Evolutionary conservation across 1,284 basidiomycete genomes (phyloP), one percentile per base, ranked within the genome.

Genomic region (Wolfiporia cocos): DNA sequence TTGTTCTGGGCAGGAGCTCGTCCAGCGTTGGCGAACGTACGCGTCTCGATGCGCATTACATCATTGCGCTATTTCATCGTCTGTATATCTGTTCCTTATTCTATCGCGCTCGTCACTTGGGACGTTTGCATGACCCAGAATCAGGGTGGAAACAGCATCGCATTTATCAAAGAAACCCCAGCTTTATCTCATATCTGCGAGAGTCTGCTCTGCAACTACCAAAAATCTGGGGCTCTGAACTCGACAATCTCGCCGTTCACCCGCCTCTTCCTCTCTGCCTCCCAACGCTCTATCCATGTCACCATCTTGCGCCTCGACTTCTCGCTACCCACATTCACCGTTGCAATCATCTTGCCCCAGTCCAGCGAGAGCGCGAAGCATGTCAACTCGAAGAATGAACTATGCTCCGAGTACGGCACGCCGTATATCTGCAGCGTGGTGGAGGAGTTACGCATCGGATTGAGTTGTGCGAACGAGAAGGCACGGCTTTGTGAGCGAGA

Each of bases 391-490:
- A 87, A 87, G 64, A 96, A 96, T 26, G 88, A 92, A 38, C 90
- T 94, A 61, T 99, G 94, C 60, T 97, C 94, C 3, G 91, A 95
- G 60, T 97, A 97, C 3, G 95, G 95, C 12, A 98, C 89, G 23
- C 91, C 84, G 56, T 83, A 92, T 42, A 96, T 71, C 65, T 86
- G 83, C 42, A 87, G 64, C 29, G 73, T 64, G 17, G 75, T 50
- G 14, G 81, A 84, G 6, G 87, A 87, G 47, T 86, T 88, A 34
- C 80, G 74, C 55, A 83, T 78, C 14, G 84, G 76, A 42, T 73
- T 78, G 5, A 97, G 70, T 54, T 85, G 73, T 24, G 74, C 63
- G 49, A 78, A 70, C 2, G 78, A 79, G 63, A 90, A 96, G 11
- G 70, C 66, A 42, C 73, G 73, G 36, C 74, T 67, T 47, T 87